Evolutionary conservation across 129 eudicot genomes (phyloP), one percentile per base, ranked within the genome.

Genomic region (Flaveria robusta): DNA sequence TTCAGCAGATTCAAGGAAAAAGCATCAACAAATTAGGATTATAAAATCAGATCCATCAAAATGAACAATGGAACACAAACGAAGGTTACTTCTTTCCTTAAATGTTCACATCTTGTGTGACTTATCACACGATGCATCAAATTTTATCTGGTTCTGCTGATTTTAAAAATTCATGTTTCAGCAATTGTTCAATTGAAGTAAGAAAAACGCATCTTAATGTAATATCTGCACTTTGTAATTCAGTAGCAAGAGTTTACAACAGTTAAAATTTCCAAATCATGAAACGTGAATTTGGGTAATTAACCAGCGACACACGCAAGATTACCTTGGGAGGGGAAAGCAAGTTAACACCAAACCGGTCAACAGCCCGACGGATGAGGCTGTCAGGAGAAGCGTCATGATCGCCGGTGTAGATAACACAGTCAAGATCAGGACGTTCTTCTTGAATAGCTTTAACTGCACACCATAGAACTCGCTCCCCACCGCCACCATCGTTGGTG

Each of bases 401-500:
- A 83, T 95, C 97, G 13, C 96, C 99, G 68, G 96, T 89, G 71
- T 91, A 95, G 24, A 95, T 76, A 45, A 89, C 84, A 77, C 94
- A 87, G 22, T 85, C 90, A 13, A 95, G 97, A 83, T 91, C 88
- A 29, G 99, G 96, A 3, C 71, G 71, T 56, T 81, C 79, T 56
- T 89, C 97, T 70, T 95, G 99, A 27, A 95, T 66, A 73, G 95
- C 96, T 86, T 91, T 95, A 55, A 95, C 97, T 68, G 99, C 96
- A 65, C 99, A 95, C 99, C 99, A 95, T 8, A 95, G 71, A 39
- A 95, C 99, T 73, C 99, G 77, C 76, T 95, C 99, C 10, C 97
- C 99, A 4, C 99, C 99, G 65, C 99, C 97, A 78, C 99, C 99
- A 71, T 95, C 99, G 85, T 95, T 95, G 74, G 99, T 91, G 89